These are phyloP conservation scores for Ilyonectria robusta DNA, from an alignment of 2,329 filamentous ascomycete species.

Conservation along the genomic window DNA sequence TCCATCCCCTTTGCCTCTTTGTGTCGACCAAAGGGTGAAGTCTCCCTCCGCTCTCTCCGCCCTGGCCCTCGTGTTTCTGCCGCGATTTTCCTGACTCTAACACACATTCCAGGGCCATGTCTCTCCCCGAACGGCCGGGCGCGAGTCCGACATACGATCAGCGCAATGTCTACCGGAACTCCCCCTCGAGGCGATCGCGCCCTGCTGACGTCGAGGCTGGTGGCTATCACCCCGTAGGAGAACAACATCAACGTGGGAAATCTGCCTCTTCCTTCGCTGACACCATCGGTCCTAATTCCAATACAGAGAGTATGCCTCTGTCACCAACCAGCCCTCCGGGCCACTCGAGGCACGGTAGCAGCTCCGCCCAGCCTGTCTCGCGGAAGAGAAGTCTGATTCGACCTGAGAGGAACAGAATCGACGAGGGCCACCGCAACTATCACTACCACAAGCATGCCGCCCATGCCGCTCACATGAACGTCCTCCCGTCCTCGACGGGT, in stretches of 20 bases:
- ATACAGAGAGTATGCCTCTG: slow-evolving; percentile 69
- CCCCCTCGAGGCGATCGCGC: slow-evolving; percentile 75
- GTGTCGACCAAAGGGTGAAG: slow-evolving; percentile 33
- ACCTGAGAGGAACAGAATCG: slow-evolving; percentile 89
- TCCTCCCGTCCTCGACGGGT: slow-evolving; percentile 91
- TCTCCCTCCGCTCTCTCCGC: slow-evolving; percentile 27
- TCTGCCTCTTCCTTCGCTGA: slow-evolving; percentile 73
- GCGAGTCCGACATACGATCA: slow-evolving; percentile 73
- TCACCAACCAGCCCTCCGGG: slow-evolving; percentile 59
- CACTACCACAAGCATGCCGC: slow-evolving; percentile 95
- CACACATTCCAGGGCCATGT: slow-evolving; percentile 64
- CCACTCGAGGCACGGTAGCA: slow-evolving; percentile 49
- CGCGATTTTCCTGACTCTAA: slow-evolving; percentile 38
- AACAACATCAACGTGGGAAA: slow-evolving; percentile 68
- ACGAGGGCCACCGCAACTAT: slow-evolving; percentile 92
- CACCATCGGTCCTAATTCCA: slow-evolving; percentile 69
- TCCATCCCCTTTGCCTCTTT: slow-evolving; percentile 22
- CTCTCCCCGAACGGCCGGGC: slow-evolving; percentile 75
- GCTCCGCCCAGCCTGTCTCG: slow-evolving; percentile 56
- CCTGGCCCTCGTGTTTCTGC: slow-evolving; percentile 13
- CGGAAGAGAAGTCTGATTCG: slow-evolving; percentile 91
- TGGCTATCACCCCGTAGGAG: slow-evolving; percentile 61
- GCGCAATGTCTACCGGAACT: slow-evolving; percentile 76
- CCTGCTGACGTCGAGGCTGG: slow-evolving; percentile 80
- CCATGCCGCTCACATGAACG: slow-evolving; percentile 93